These are phyloP conservation scores for Rhizopus sp. DNA, from an alignment of 371 early-diverging fungal genomes.

Conservation along the genomic window DNA sequence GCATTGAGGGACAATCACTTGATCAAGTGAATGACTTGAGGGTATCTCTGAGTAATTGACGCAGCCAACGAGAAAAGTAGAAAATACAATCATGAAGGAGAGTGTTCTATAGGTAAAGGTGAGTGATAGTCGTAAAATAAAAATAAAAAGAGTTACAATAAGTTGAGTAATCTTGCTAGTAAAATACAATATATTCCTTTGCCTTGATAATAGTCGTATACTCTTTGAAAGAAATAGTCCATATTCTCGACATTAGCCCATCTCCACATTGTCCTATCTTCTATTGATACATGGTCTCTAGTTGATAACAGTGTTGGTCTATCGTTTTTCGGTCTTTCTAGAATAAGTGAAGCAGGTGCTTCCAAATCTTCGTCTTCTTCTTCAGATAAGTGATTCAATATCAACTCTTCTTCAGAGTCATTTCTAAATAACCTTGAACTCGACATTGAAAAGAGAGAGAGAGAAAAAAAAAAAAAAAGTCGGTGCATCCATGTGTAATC, in stretches of 20 bases:
- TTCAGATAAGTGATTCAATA: slow-evolving; percentile 11
- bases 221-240: slow-evolving; percentile 79
- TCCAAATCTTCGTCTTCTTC: slow-evolving; percentile 45
- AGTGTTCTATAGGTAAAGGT: slow-evolving; percentile 54
- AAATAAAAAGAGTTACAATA: slow-evolving; percentile 60
- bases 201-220: slow-evolving; percentile 82
- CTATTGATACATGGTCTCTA: slow-evolving; percentile 44
- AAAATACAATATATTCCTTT: slow-evolving; percentile 82
- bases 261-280: slow-evolving; percentile 76
- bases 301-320: slow-evolving; percentile 18
- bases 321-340: slow-evolving; percentile 43
- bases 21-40: slow-evolving; percentile 62
- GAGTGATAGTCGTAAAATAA: neutral
- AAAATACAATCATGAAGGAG: slow-evolving; percentile 85
- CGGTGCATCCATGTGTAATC: neutral
- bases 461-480: neutral
- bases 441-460: slow-evolving; percentile 14
- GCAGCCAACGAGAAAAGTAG: slow-evolving; percentile 87
- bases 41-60: slow-evolving; percentile 83
- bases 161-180: slow-evolving; percentile 67
- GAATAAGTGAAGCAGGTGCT: slow-evolving; percentile 65
- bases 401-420: slow-evolving; percentile 24
- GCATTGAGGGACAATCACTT: slow-evolving; percentile 82
- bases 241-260: slow-evolving; percentile 84
- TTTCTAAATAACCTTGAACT: slow-evolving; percentile 17